Percentiles rank a stretch among this genome's conserved stretches.
Conservation (phyloP, 441 rosid genomes). For the Bocquillonia castaneifolia region DNA sequence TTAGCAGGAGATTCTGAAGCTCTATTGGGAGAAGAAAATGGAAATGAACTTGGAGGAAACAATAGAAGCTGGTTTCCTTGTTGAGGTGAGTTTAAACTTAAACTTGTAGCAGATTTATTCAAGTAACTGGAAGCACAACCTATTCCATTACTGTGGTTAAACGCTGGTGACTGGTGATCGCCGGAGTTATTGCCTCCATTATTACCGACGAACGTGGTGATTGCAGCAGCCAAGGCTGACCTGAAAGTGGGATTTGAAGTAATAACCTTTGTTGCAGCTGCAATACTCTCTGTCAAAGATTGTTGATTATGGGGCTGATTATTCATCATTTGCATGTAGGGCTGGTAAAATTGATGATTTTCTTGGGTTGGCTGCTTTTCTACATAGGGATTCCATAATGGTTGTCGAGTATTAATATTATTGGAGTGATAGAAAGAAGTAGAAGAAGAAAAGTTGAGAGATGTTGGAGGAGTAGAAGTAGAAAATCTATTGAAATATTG, state of each 20-base stretch:
- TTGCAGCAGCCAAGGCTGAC: conserved; percentile 62
- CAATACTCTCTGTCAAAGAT: conserved; percentile 42
- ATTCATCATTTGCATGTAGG: conserved; percentile 33
- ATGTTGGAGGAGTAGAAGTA: conserved; percentile 41
- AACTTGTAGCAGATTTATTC: conserved; percentile 26
- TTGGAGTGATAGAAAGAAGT: conserved; percentile 26
- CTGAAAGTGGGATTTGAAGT: conserved; percentile 72
- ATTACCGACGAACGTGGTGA: conserved; percentile 49
- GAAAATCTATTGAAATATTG: conserved; percentile 31
- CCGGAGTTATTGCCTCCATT: conserved; percentile 8
- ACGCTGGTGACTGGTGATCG: conserved; percentile 19
- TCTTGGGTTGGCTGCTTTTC: conserved; percentile 28
- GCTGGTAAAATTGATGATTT: conserved; percentile 29
- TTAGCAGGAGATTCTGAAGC: conserved; percentile 31
- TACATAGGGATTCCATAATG: conserved; percentile 11
- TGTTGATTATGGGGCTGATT: conserved; percentile 25
- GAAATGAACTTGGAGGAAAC: conserved; percentile 32
- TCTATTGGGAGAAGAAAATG: conserved; percentile 32
- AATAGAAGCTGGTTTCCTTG: conserved; percentile 28
- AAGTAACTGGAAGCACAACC: conserved; percentile 35
- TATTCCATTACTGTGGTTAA: conserved; percentile 13
- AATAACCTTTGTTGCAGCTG: conserved; percentile 59
- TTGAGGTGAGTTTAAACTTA: conserved; percentile 4
- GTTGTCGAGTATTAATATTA: conserved; percentile 33
- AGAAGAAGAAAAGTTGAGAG: conserved; percentile 39